phyloP scores from a whole-genome alignment of 345 rosid species.

The Orychophragmus violaceus region DNA sequence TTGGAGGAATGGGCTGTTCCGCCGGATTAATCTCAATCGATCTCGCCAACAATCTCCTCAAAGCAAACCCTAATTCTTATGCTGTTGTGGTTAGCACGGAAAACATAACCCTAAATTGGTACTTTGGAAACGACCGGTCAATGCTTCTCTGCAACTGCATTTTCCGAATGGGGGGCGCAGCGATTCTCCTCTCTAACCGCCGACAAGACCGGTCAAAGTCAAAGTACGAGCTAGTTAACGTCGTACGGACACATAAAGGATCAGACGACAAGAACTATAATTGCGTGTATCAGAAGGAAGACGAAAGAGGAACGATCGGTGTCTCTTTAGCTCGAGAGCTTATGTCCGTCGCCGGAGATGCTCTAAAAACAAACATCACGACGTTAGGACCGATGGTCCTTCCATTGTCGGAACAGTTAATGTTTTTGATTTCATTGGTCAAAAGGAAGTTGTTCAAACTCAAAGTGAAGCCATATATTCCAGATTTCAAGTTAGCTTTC shows the following conservation, averaged over 20 bases:
- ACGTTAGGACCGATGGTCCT: slow-evolving; percentile 81
- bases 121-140: slow-evolving; percentile 71
- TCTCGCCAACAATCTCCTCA: slow-evolving; percentile 63
- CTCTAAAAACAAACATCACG: slow-evolving; percentile 80
- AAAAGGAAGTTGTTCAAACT: slow-evolving; percentile 49
- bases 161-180: slow-evolving; percentile 95
- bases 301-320: slow-evolving; percentile 57
- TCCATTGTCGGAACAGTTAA: slow-evolving; percentile 59
- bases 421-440: slow-evolving; percentile 53
- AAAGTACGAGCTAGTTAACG: slow-evolving; percentile 73
- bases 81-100: slow-evolving; percentile 93
- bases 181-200: slow-evolving; percentile 71
- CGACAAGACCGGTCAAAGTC: slow-evolving; percentile 45
- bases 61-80: slow-evolving; percentile 59
- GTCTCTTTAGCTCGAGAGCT: slow-evolving; percentile 79
- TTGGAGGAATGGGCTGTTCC: slow-evolving; percentile 95
- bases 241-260: slow-evolving; percentile 82
- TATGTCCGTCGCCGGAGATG: slow-evolving; percentile 91
- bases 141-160: slow-evolving; percentile 85
- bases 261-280: slow-evolving; percentile 60
- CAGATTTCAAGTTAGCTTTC: slow-evolving; percentile 82
- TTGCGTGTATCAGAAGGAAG: slow-evolving; percentile 83
- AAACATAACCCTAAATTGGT: slow-evolving; percentile 82
- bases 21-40: slow-evolving; percentile 83
- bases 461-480: slow-evolving; percentile 67